Percentiles rank a stretch among this genome's conserved stretches.
Conservation (phyloP, 2,329 filamentous ascomycete genomes). For the Nemania abortiva region DNA sequence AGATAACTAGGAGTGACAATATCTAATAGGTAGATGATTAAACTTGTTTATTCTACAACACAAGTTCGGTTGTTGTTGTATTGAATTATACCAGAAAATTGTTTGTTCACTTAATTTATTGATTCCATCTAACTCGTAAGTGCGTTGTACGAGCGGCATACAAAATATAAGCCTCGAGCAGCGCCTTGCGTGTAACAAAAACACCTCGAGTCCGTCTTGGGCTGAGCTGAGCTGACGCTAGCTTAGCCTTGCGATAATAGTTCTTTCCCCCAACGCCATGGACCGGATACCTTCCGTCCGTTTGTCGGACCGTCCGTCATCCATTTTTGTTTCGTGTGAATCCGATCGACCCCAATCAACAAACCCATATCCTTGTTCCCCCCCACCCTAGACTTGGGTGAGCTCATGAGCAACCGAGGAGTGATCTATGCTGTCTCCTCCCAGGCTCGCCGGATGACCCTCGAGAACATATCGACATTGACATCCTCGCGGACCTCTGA, state of each 20-base stretch:
- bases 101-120: constrained; percentile 42
- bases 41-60: not conserved
- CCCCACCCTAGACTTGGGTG: too few relatives aligned
- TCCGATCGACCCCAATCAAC: not conserved
- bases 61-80: too few relatives aligned
- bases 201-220: constrained; percentile 28
- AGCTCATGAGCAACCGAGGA: not conserved
- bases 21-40: not conserved
- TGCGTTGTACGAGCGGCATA: constrained; percentile 35
- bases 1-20: too few relatives aligned
- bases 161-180: constrained; percentile 1
- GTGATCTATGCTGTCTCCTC: constrained; percentile 75
- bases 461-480: constrained; percentile 85
- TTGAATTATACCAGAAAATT: not conserved
- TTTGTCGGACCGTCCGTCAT: not conserved
- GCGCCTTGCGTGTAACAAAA: constrained; percentile 29
- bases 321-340: constrained; percentile 27
- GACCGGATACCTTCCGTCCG: constrained; percentile 22
- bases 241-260: constrained; percentile 21
- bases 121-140: constrained; percentile 41
- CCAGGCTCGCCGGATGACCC: constrained; percentile 86
- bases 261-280: constrained; percentile 43
- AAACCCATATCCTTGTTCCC: not conserved
- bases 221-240: not conserved
- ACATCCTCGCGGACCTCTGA: constrained; percentile 96